Evolutionary conservation across 345 rosid genomes (phyloP).

Genomic region (Citrus sp.): DNA sequence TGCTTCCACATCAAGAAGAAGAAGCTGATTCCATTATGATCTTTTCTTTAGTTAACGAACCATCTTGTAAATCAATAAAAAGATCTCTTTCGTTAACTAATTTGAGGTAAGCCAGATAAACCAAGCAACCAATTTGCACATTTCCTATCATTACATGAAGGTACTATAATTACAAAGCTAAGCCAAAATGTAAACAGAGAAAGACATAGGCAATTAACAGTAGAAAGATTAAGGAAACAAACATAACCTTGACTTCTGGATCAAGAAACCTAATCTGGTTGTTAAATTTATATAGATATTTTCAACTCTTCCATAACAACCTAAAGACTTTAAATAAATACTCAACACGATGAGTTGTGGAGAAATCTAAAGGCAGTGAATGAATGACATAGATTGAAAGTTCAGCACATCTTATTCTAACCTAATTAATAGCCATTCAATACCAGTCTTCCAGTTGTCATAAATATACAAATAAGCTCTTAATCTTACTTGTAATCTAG

Average conservation of each 20-base stretch:
- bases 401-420: neutral
- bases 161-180: neutral
- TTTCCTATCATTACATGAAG: constrained; percentile 48
- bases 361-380: too few species aligned
- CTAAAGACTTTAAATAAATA: too few species aligned
- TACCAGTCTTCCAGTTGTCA: neutral
- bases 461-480: neutral
- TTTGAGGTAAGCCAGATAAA: constrained; percentile 76
- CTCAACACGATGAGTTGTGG: neutral
- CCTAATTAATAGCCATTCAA: neutral
- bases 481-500: neutral
- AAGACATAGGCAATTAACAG: neutral
- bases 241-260: neutral
- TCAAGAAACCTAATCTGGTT: neutral
- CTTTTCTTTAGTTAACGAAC: too few species aligned
- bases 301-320: neutral
- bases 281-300: neutral
- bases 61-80: too few species aligned
- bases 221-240: neutral
- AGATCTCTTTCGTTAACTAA: too few species aligned
- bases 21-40: too few species aligned
- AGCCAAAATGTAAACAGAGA: neutral
- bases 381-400: neutral
- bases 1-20: too few species aligned
- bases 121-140: constrained; percentile 79